These are phyloP conservation scores for Phyllosticta citriasiana DNA, from an alignment of 2,329 filamentous ascomycete genomes.

Conservation along the genomic window DNA sequence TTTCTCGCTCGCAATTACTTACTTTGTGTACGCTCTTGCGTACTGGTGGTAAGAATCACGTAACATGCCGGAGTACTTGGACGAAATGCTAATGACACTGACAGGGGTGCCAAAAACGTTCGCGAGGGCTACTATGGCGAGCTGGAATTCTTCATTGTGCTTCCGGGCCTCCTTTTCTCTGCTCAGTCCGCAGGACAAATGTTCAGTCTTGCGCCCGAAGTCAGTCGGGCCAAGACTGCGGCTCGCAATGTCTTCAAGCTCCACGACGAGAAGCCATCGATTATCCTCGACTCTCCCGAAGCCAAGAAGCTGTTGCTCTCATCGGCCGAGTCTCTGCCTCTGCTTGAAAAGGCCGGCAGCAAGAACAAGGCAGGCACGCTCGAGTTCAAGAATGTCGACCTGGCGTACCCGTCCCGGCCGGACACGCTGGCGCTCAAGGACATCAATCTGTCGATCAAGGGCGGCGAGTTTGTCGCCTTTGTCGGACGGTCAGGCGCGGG, in stretches of 20 bases:
- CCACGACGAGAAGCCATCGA: constrained; percentile 30
- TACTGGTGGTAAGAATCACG: constrained; percentile 35
- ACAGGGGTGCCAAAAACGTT: constrained; percentile 31
- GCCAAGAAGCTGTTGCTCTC: neutral
- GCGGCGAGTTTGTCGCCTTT: constrained; percentile 30
- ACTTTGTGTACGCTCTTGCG: constrained; percentile 39
- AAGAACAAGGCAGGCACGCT: constrained; percentile 35
- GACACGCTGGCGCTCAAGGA: constrained; percentile 24
- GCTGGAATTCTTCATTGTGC: constrained; percentile 36
- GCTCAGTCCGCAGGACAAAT: constrained; percentile 38
- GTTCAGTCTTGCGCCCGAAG: constrained; percentile 37
- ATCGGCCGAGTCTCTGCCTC: constrained; percentile 14
- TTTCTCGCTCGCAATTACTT: constrained; percentile 35
- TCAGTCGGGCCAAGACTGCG: constrained; percentile 34
- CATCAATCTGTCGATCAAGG: constrained; percentile 30
- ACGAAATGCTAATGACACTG: neutral
- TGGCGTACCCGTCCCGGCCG: constrained; percentile 24
- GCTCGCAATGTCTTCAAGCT: constrained; percentile 35
- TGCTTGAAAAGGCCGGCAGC: constrained; percentile 24
- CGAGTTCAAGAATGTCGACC: constrained; percentile 24
- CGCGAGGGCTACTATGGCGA: constrained; percentile 32
- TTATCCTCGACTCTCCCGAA: constrained; percentile 17
- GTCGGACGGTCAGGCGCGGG: constrained; percentile 37
- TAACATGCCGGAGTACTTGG: neutral
- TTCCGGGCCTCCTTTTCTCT: constrained; percentile 37